phyloP scores from a whole-genome alignment of 208 protist species.

The Trypanosoma scelopori region DNA sequence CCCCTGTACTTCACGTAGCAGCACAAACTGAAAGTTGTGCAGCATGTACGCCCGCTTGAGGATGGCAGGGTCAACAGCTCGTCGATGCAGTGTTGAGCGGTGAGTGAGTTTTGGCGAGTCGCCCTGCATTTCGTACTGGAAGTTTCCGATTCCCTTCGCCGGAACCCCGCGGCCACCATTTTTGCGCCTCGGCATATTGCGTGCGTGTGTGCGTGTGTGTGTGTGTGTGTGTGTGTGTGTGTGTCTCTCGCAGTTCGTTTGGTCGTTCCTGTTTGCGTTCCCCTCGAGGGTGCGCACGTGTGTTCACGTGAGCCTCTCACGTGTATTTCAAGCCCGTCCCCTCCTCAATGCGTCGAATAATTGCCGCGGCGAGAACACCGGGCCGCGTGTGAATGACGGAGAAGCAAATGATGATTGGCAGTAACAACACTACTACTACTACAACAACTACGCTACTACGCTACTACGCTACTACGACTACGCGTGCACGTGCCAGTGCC shows the following conservation, averaged over 20 bases:
- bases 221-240: background rate
- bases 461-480: too few relatives aligned
- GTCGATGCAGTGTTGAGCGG: slow-evolving; percentile 1
- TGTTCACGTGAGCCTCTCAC: too few relatives aligned
- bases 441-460: too few relatives aligned
- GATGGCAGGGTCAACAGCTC: slow-evolving; percentile 37
- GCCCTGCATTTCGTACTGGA: slow-evolving; percentile 22
- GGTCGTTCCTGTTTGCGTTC: too few relatives aligned
- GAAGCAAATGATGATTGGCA: too few relatives aligned
- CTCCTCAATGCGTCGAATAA: too few relatives aligned
- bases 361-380: too few relatives aligned
- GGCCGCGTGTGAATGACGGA: too few relatives aligned
- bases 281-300: too few relatives aligned
- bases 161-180: slow-evolving; percentile 26
- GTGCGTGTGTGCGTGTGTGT: background rate
- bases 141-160: slow-evolving; percentile 26
- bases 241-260: background rate
- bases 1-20: slow-evolving; percentile 61
- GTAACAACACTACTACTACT: too few relatives aligned
- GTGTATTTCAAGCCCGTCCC: too few relatives aligned
- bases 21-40: slow-evolving; percentile 89
- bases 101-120: slow-evolving; percentile 4
- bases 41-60: slow-evolving; percentile 82
- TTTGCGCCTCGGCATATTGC: slow-evolving; percentile 23
- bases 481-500: too few relatives aligned